These are phyloP conservation scores for Flaveria ramosissima DNA, from an alignment of 129 eudicot species.

Conservation along the genomic window DNA sequence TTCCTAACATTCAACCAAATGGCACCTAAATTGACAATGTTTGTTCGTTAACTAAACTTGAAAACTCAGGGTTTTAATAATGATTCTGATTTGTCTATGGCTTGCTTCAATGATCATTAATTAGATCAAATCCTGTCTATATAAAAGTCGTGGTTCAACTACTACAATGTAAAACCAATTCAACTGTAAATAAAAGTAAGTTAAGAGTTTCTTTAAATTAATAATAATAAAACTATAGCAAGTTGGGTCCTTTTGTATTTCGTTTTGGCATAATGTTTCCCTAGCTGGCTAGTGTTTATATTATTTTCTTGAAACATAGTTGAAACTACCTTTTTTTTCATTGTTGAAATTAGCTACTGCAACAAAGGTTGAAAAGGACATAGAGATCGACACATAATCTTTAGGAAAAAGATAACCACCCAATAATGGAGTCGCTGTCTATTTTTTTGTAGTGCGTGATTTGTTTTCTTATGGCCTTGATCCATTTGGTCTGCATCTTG, in stretches of 20 bases:
- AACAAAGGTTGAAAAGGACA: not conserved
- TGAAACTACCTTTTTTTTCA: not conserved
- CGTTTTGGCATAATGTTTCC: not conserved
- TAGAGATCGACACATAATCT: not conserved
- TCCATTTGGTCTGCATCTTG: not conserved
- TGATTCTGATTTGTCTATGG: not conserved
- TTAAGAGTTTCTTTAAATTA: no score
- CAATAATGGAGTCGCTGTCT: not conserved
- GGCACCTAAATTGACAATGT: no score
- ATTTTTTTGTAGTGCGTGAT: not conserved
- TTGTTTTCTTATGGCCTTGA: not conserved
- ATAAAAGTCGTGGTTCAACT: no score
- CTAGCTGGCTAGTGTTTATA: not conserved
- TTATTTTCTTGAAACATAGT: not conserved
- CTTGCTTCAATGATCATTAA: not conserved
- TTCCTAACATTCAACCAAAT: no score
- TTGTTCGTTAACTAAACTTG: no score
- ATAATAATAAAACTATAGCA: not conserved
- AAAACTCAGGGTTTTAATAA: not conserved
- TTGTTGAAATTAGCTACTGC: not conserved
- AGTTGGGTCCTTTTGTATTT: not conserved
- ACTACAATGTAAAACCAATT: no score
- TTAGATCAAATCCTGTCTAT: no score
- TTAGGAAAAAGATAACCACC: not conserved
- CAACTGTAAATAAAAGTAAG: no score